phyloP scores from a whole-genome alignment of 1,139 yeast genomes.

The Zygosaccharomyces sapae region DNA sequence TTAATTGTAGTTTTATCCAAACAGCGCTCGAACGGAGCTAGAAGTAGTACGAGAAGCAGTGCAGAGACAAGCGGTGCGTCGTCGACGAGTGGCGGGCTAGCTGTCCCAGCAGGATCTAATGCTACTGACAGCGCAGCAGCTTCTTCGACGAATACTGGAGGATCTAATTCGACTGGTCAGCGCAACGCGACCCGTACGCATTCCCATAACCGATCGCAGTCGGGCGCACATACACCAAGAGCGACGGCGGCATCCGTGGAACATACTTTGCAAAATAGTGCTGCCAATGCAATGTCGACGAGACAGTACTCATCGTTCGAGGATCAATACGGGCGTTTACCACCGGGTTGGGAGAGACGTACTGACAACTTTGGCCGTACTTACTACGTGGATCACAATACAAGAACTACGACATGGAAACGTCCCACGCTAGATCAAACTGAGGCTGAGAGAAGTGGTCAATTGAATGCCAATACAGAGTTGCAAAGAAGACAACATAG shows the following conservation, averaged over 20 bases:
- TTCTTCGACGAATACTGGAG: neutral
- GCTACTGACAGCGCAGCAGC: conserved; percentile 14
- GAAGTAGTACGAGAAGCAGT: conserved; percentile 9
- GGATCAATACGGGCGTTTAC: conserved; percentile 92
- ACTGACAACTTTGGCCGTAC: conserved; percentile 97
- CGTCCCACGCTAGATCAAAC: conserved; percentile 78
- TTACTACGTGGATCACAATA: conserved; percentile 95
- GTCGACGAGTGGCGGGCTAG: conserved; percentile 14
- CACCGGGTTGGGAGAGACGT: conserved; percentile 98
- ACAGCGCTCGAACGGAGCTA: conserved; percentile 13
- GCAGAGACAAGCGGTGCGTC: conserved; percentile 9
- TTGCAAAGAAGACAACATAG: conserved; percentile 89
- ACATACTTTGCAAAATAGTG: conserved; percentile 29
- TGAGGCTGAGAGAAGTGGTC: conserved; percentile 58
- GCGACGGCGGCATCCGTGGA: conserved; percentile 30
- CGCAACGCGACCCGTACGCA: conserved; percentile 10
- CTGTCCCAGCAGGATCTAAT: conserved; percentile 16
- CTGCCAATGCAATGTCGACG: conserved; percentile 31
- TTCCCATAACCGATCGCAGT: conserved; percentile 6
- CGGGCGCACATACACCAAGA: conserved; percentile 20
- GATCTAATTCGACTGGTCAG: conserved; percentile 19
- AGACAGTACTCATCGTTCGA: conserved; percentile 88
- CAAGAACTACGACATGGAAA: conserved; percentile 97
- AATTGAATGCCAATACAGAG: conserved; percentile 61
- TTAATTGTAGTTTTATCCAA: conserved; percentile 68